Evolutionary conservation across 495 filamentous ascomycete species (phyloP), one percentile per base, ranked within the genome.

Genomic region (Bryoglossum gracile): DNA sequence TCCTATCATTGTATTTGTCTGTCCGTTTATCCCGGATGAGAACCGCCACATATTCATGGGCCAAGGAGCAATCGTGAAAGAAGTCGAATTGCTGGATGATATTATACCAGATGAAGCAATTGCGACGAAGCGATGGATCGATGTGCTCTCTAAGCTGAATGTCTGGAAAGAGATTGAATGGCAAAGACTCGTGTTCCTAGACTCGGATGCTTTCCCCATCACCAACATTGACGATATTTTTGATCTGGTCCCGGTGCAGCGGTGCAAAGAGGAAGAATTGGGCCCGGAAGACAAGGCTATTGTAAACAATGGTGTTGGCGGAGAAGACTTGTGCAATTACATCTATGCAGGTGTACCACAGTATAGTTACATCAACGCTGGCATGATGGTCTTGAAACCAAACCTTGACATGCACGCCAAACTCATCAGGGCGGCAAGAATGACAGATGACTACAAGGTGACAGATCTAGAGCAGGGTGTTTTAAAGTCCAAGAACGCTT

Each of bases 61-160:
- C 4, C 43, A 46, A 22, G 43, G 43, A 3, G 43, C 43, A 17
- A 35, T 46, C 26, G 43, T 46, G 0, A 46, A 34, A 30, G 43
- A 46, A 30, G 19, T 46, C 22, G 43, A 46, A 24, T 17, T 46
- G 43, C 19, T 46, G 43, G 43, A 46, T 35, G 43, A 46, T 46
- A 46, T 46, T 22, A 33, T 46, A 5, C 43, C 43, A 8, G 43
- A 46, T 28, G 26, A 33, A 23, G 16, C 26, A 14, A 34, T 46
- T 19, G 16, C 25, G 25, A 46, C 43, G 25, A 46, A 46, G 23
- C 25, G 43, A 28, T 46, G 43, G 43, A 35, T 46, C 13, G 43
- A 46, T 16, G 43, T 46, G 14, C 16, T 46, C 26, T 46, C 43
- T 1, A 46, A 46, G 30, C 43, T 46, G 13, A 35, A 46, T 28